Evolutionary conservation across 2,329 filamentous ascomycete species (phyloP).

Genomic region (Ceratocystis colombiana): DNA sequence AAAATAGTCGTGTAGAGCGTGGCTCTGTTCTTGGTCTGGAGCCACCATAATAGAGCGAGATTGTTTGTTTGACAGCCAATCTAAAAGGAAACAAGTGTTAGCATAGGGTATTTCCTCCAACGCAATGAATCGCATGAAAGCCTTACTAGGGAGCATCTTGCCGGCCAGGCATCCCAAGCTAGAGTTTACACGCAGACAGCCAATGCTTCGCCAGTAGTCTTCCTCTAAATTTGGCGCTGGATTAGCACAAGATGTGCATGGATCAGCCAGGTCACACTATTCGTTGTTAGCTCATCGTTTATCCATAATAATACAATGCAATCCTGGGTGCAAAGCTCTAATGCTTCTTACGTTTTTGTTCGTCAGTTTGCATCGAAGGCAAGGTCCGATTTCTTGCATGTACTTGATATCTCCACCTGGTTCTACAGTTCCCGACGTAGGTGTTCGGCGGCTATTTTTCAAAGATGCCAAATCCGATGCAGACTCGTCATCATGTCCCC

Average conservation of each 20-base stretch:
- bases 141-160: conserved; percentile 21
- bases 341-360: conserved; percentile 22
- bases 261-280: conserved; percentile 22
- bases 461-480: conserved; percentile 25
- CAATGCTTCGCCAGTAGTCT: conserved; percentile 22
- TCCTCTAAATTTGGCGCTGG: conserved; percentile 10
- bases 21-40: conserved; percentile 37
- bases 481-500: neutral
- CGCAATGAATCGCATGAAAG: neutral
- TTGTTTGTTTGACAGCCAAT: conserved; percentile 29
- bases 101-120: neutral
- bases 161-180: conserved; percentile 18
- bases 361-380: conserved; percentile 23
- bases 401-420: neutral
- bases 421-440: neutral
- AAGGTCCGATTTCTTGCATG: conserved; percentile 20
- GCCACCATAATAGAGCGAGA: conserved; percentile 42
- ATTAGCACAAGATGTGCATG: conserved; percentile 20
- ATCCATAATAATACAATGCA: neutral
- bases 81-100: neutral
- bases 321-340: neutral
- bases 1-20: conserved; percentile 44
- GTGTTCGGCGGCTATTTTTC: neutral
- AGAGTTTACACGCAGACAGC: conserved; percentile 20
- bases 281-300: neutral